These are phyloP conservation scores for Penicillium sp. DNA, from an alignment of 2,329 filamentous ascomycete genomes.

Conservation along the genomic window DNA sequence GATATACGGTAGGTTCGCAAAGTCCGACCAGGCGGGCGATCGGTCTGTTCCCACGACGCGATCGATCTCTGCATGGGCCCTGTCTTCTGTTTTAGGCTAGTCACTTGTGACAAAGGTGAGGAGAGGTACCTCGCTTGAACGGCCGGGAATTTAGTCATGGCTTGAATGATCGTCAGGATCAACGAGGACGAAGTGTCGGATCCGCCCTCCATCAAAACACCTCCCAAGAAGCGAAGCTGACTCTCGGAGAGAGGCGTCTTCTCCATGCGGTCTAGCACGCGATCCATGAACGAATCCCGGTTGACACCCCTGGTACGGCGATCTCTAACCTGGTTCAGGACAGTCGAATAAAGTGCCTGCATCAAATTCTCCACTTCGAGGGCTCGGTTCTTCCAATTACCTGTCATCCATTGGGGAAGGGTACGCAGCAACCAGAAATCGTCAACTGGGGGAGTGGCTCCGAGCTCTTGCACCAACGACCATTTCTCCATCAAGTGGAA, in stretches of 20 bases:
- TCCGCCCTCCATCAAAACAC: constrained; percentile 1
- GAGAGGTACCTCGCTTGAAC: too few relatives aligned
- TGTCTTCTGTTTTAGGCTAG: too few relatives aligned
- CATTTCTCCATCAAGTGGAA: constrained; percentile 6
- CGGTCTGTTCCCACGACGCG: neutral
- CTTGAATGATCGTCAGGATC: constrained; percentile 1
- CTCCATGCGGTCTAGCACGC: neutral
- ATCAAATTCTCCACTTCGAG: neutral
- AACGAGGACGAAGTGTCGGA: neutral
- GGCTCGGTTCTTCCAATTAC: neutral
- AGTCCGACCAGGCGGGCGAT: neutral
- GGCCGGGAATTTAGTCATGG: neutral
- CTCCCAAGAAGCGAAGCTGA: neutral
- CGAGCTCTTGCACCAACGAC: neutral
- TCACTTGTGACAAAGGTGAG: too few relatives aligned
- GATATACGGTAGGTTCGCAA: neutral
- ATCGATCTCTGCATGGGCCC: neutral
- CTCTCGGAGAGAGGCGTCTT: neutral
- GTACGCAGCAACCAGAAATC: neutral
- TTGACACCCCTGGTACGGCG: neutral
- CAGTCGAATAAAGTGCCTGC: neutral
- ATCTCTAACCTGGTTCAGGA: neutral
- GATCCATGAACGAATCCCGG: neutral
- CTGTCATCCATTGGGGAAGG: neutral
- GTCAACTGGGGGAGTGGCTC: constrained; percentile 5